Evolutionary conservation across 208 protist genomes (phyloP), one percentile per base, ranked within the genome.

Genomic region (Acanthamoeba triangularis): DNA sequence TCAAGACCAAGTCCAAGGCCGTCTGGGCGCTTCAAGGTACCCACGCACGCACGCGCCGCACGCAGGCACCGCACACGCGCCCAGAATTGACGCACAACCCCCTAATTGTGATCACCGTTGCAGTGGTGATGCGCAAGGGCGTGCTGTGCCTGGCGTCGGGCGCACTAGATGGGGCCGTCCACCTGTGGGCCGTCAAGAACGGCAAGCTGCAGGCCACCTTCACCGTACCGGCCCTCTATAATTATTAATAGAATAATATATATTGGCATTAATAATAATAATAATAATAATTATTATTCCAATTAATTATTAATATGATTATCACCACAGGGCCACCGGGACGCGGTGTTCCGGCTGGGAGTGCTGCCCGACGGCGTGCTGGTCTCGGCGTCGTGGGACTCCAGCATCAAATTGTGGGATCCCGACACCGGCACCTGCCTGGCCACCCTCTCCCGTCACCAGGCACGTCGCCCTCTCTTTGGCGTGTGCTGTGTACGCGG

Each of bases 291-390:
- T n/a, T n/a, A 65, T n/a, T 28, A 1, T 37, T 37, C n/a, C n/a
- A n/a, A n/a, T n/a, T n/a, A n/a, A n/a, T 33, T 33, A 78, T 20
- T 41, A 28, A 16, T 33, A 6, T 13, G 33, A 5, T 47, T 3
- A 23, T 16, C 11, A 47, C 41, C 3, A 47, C 76, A 85, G 44
- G 76, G 76, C 76, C 76, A 85, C 76, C 33, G 23, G 6, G 76
- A 85, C 47, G 76, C 76, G 25, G 76, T 56, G 41, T 85, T 85
- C 76, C 76, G 76, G 10, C n/a, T 85, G 47, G 85, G 33, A 28
- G 85, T 91, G 85, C 85, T 91, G 6, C 56, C 56, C 13, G 85
- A 91, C 41, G 85, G 85, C 41, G 85, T 41, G 56, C 56, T 91
- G 56, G 85, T 91, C 8, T 91, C 85, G 37, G 52, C 56, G 25